These are phyloP conservation scores for Arthroderma sp. DNA, from an alignment of 2,329 filamentous ascomycete genomes.

Conservation along the genomic window DNA sequence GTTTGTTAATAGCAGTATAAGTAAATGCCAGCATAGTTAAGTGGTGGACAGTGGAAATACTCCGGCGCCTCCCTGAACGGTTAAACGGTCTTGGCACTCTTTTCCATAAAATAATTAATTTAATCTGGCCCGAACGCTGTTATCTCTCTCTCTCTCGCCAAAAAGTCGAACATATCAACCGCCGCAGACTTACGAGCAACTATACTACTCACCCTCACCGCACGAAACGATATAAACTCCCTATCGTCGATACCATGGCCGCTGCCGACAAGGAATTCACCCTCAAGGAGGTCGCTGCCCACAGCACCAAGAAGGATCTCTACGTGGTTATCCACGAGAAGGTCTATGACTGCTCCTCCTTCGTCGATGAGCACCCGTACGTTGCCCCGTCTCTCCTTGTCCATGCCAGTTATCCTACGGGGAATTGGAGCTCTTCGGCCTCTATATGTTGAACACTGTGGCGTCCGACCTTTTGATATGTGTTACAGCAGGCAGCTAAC, in stretches of 20 bases:
- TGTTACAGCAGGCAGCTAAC: conserved; percentile 18
- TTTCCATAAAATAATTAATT: background rate
- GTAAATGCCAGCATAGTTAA: too few species aligned
- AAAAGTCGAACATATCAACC: background rate
- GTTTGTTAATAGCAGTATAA: too few species aligned
- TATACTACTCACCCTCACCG: background rate
- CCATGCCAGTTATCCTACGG: background rate
- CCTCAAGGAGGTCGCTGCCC: conserved; percentile 67
- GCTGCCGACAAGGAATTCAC: conserved; percentile 52
- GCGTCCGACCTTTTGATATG: background rate
- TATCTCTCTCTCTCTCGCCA: background rate
- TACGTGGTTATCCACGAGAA: conserved; percentile 91
- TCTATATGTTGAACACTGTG: background rate
- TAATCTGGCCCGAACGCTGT: background rate
- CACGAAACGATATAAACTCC: background rate
- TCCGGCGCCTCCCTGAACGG: background rate
- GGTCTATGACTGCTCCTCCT: conserved; percentile 80
- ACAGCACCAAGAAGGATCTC: conserved; percentile 86
- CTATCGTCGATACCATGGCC: conserved; percentile 32
- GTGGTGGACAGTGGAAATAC: background rate
- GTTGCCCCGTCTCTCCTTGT: conserved; percentile 24
- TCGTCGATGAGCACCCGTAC: conserved; percentile 93
- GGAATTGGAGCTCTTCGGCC: background rate
- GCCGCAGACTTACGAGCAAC: background rate
- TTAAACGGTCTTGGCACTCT: background rate